Evolutionary conservation across 2,329 filamentous ascomycete species (phyloP).

Genomic region (Dactylellina leptospora): DNA sequence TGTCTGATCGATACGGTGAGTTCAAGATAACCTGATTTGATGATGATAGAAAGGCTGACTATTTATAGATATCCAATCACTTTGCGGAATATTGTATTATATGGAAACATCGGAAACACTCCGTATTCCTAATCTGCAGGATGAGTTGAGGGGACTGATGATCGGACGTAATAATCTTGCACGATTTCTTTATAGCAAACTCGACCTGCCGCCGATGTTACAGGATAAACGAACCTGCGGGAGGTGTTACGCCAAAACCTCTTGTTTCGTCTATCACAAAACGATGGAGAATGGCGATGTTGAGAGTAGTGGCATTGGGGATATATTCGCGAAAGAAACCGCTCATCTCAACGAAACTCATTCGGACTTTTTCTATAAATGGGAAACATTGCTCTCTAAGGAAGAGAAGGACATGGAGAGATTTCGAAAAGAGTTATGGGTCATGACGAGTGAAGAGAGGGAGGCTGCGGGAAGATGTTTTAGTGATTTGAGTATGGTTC

Average conservation of each 20-base stretch:
- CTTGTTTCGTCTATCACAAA: conserved; percentile 94
- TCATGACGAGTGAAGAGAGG: conserved; percentile 87
- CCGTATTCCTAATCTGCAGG: conserved; percentile 82
- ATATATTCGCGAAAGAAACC: conserved; percentile 83
- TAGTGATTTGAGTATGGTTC: conserved; percentile 82
- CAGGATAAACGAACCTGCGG: conserved; percentile 82
- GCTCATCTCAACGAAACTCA: conserved; percentile 78
- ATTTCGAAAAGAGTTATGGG: conserved; percentile 90
- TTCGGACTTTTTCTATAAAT: conserved; percentile 87
- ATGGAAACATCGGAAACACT: conserved; percentile 88
- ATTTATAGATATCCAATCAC: conserved; percentile 78
- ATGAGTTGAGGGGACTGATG: conserved; percentile 94
- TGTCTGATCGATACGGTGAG: conserved; percentile 86
- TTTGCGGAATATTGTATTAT: conserved; percentile 92
- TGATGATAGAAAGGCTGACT: conserved; percentile 49
- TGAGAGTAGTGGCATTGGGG: conserved; percentile 80
- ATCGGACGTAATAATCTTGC: conserved; percentile 93
- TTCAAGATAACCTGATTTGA: conserved; percentile 20
- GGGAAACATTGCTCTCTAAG: conserved; percentile 91
- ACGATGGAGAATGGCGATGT: conserved; percentile 79
- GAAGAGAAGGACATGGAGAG: conserved; percentile 92
- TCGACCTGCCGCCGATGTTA: conserved; percentile 85
- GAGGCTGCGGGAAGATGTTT: conserved; percentile 75
- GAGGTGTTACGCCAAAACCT: conserved; percentile 86
- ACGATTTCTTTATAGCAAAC: conserved; percentile 81